Evolutionary conservation across 1,284 basidiomycete species (phyloP), one percentile per base, ranked within the genome.

Genomic region (Malassezia arunalokei): DNA sequence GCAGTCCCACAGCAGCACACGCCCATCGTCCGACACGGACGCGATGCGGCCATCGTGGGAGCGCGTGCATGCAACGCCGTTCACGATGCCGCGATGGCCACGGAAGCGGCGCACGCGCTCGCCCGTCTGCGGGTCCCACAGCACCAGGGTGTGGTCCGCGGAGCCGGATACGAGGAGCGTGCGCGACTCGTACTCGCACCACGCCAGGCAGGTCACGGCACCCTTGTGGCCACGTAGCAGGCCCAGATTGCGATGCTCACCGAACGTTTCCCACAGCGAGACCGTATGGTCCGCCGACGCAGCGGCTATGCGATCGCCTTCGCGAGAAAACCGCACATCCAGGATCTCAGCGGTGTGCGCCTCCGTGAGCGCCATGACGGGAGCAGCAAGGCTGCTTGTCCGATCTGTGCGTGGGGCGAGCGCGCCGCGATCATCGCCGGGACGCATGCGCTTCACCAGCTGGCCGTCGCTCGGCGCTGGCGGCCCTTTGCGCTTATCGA

Each of bases 251-350:
- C 56, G 51, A 40, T 64, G 64, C n/a, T 57, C 58, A 17, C 67
- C 65, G 35, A 60, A 66, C 27, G 69, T 68, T 47, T 60, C 60
- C 70, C 70, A 73, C 41, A 73, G 54, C 6, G 70, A 72, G 27
- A 73, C 63, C 20, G 63, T 65, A 27, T 58, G 58, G 45, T 73
- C 70, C 8, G 62, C 49, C 3, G 60, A 60, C 14, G 61, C 62
- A 14, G 68, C 70, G 2, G 68, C 70, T 30, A 73, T 64, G 12
- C 47, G 43, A 6, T 58, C 43, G 4, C 68, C 68, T 30, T 68
- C 66, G 15, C 62, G 65, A 4, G 64, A 61, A 49, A 71, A 71
- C 32, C 60, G 58, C 49, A 58, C 57, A 35, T 71, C 68, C 20
- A 71, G 58, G 14, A 71, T 53, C 44, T 71, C 68, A 20, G 58